Conservation (phyloP, 129 eudicot species). For the Chrysanthemum makinoi region DNA sequence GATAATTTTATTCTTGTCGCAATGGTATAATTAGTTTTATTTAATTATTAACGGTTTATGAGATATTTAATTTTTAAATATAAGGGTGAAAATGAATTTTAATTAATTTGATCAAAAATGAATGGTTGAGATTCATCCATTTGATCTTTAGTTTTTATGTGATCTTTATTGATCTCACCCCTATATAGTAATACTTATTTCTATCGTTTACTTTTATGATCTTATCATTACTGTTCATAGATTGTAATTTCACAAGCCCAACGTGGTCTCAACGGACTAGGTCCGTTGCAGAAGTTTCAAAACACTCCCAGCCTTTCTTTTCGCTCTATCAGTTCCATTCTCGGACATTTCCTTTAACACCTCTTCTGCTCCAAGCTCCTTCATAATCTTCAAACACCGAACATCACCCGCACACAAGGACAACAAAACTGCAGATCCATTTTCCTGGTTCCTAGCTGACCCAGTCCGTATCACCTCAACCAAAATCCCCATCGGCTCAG, state of each 20-base stretch:
- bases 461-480: constrained; percentile 84
- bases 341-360: constrained; percentile 73
- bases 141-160: too few relatives aligned
- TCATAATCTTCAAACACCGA: constrained; percentile 42
- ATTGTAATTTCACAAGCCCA: neutral
- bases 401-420: constrained; percentile 74
- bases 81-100: too few relatives aligned
- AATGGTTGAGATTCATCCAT: too few relatives aligned
- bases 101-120: too few relatives aligned
- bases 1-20: too few relatives aligned
- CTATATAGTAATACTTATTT: neutral
- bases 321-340: constrained; percentile 91
- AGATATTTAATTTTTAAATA: too few relatives aligned
- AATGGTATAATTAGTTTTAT: too few relatives aligned
- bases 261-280: constrained; percentile 31
- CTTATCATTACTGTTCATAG: neutral
- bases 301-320: constrained; percentile 77
- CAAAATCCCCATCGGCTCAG: constrained; percentile 63
- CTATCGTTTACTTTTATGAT: neutral
- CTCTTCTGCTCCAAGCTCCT: constrained; percentile 80
- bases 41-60: too few relatives aligned
- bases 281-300: constrained; percentile 65
- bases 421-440: constrained; percentile 84
- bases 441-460: constrained; percentile 83
- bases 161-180: too few relatives aligned